Base-by-base conservation (phyloP, 768 basidiomycete genomes). In the Xerocomellus dryophilus region DNA sequence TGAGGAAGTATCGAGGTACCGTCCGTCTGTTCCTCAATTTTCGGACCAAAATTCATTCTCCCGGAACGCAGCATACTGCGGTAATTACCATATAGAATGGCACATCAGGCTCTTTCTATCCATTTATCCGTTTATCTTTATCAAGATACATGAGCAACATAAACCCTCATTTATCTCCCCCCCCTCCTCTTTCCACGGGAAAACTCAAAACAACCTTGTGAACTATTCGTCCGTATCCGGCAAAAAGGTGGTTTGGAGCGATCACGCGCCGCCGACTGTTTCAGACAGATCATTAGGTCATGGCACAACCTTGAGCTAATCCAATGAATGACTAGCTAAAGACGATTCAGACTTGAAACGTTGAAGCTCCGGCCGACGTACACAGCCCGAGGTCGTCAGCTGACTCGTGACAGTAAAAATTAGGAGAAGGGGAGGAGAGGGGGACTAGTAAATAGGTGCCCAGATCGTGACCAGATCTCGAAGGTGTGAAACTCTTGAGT, bases 401-500 rank as follows among this genome's bases (percentile, higher is more conserved):
- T 36, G 43, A 5, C 4, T 38, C 36, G 9, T n/a, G 36, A 17
- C 36, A 8, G 36, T 38, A 15, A 38, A 15, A 7, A n/a, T 8
- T 8, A 14, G 14, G 14, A n/a, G 23, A 17, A 17, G 4, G 23
- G 4, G 29, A 31, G 21, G 23, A 2, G 29, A 31, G 21, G 50
- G 32, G 50, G 34, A 25, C 27, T n/a, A 10, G 29, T 29, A 29
- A 29, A 10, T 10, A 29, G 29, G 10, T 29, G 9, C n/a, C n/a
- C 27, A 29, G 27, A 29, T 29, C 8, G 27, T 15, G 9, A 21
- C 23, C 29, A 17, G 32, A 42, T 53, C 27, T 9, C 11, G 9
- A 7, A 38, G n/a, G 8, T n/a, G 15, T 58, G 58, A 63, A 49
- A 38, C 42, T 64, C 54, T 63, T 53, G 49, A n/a, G 35, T 62